A percentile compares a stretch with the other conserved stretches of the same genome.
Conservation (phyloP, 148 eudicot genomes). For the Chenopodium album region DNA sequence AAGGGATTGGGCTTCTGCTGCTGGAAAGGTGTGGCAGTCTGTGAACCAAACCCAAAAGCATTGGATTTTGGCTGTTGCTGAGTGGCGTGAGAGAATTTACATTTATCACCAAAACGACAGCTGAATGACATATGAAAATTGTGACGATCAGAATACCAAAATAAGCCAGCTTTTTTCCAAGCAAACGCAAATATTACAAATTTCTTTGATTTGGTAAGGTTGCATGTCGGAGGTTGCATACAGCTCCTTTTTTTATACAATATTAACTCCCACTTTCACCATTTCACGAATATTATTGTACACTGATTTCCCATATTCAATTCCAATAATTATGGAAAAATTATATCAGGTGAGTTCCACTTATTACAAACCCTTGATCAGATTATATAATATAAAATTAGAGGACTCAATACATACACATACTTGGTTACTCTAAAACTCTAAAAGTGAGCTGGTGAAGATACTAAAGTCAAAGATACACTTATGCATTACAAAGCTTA, state of each 20-base stretch:
- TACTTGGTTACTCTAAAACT: background rate
- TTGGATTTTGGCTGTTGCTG: conserved; percentile 55
- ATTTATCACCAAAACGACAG: conserved; percentile 78
- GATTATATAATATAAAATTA: background rate
- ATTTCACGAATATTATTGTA: background rate
- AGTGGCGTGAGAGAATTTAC: conserved; percentile 64
- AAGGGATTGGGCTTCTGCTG: conserved; percentile 79
- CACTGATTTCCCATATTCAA: background rate
- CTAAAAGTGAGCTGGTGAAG: background rate
- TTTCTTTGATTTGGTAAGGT: background rate
- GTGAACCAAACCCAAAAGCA: conserved; percentile 71
- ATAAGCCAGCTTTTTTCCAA: background rate
- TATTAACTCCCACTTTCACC: background rate
- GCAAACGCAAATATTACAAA: background rate
- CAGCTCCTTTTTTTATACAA: too few relatives aligned
- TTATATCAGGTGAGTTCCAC: background rate
- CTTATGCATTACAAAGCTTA: background rate
- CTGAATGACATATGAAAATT: conserved; percentile 41
- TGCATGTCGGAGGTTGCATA: too few relatives aligned
- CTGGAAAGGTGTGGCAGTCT: conserved; percentile 48
- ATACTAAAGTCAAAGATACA: background rate
- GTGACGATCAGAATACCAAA: conserved; percentile 9
- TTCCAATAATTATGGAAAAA: background rate
- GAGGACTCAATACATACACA: background rate
- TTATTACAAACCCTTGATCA: background rate